Conservation (phyloP, 2,329 filamentous ascomycete species). For the Colletotrichum sp. region DNA sequence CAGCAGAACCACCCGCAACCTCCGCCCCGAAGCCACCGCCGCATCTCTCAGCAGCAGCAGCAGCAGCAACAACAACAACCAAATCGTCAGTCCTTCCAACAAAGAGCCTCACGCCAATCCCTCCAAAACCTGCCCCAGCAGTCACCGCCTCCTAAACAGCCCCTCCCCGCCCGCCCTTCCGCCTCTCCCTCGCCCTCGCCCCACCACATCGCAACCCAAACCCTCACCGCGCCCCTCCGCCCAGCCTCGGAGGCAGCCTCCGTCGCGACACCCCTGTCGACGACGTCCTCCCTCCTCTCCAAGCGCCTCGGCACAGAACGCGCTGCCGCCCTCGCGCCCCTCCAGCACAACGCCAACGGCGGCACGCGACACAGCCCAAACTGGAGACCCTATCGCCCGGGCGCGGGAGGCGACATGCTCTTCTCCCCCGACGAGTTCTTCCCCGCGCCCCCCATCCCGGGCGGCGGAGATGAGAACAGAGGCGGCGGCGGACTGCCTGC, state of each 20-base stretch:
- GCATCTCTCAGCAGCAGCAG: slow-evolving; percentile 25
- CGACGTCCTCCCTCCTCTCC: slow-evolving; percentile 50
- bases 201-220: neutral
- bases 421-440: slow-evolving; percentile 11
- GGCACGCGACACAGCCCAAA: slow-evolving; percentile 23
- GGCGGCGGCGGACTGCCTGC: slow-evolving; percentile 35
- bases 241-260: slow-evolving; percentile 7
- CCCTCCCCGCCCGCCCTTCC: neutral
- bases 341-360: slow-evolving; percentile 28
- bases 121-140: slow-evolving; percentile 13
- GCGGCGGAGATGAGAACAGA: neutral
- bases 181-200: neutral
- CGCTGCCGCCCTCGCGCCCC: slow-evolving; percentile 48
- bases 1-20: slow-evolving; percentile 16
- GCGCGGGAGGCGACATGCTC: neutral
- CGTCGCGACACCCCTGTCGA: slow-evolving; percentile 26
- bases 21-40: slow-evolving; percentile 18
- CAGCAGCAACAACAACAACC: slow-evolving; percentile 23
- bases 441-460: neutral
- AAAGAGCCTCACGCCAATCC: slow-evolving; percentile 12
- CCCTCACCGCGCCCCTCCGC: slow-evolving; percentile 9
- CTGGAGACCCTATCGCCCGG: slow-evolving; percentile 15
- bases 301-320: slow-evolving; percentile 57
- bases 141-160: slow-evolving; percentile 9
- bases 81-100: slow-evolving; percentile 23